Evolutionary conservation across 2,329 filamentous ascomycete species (phyloP).

Genomic region (Fusarium nisikadoi): DNA sequence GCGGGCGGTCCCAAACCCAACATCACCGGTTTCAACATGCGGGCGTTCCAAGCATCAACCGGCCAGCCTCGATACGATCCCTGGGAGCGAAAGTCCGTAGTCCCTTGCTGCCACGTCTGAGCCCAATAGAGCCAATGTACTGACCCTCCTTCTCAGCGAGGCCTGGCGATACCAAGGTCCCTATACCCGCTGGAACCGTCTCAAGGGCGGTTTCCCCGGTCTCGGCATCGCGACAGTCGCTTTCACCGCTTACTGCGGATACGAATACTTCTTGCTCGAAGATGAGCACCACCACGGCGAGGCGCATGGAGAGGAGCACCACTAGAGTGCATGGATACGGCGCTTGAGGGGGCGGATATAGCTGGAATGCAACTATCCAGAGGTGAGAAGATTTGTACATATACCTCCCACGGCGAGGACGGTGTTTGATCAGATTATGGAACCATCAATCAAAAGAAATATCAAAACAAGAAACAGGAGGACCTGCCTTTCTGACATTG

Average conservation of each 20-base stretch:
- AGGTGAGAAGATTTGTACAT: conserved; percentile 40
- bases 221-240: conserved; percentile 92
- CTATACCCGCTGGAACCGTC: conserved; percentile 89
- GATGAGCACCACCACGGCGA: conserved; percentile 71
- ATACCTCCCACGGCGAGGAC: conserved; percentile 35
- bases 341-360: conserved; percentile 16
- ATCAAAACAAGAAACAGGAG: not conserved
- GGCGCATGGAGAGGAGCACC: conserved; percentile 68
- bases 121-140: not conserved
- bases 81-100: conserved; percentile 71
- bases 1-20: conserved; percentile 69
- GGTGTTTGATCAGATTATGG: conserved; percentile 31
- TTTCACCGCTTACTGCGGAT: conserved; percentile 88
- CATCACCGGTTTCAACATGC: conserved; percentile 92
- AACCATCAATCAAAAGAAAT: conserved; percentile 37
- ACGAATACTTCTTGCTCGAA: conserved; percentile 87
- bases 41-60: conserved; percentile 79
- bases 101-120: not conserved
- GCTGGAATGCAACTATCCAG: conserved; percentile 19
- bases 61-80: conserved; percentile 72
- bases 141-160: conserved; percentile 69
- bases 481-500: not conserved
- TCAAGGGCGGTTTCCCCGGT: conserved; percentile 87
- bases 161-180: conserved; percentile 92
- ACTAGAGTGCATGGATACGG: conserved; percentile 50